Conservation (phyloP, 257 asterid species). For the Solanum clarkiae region DNA sequence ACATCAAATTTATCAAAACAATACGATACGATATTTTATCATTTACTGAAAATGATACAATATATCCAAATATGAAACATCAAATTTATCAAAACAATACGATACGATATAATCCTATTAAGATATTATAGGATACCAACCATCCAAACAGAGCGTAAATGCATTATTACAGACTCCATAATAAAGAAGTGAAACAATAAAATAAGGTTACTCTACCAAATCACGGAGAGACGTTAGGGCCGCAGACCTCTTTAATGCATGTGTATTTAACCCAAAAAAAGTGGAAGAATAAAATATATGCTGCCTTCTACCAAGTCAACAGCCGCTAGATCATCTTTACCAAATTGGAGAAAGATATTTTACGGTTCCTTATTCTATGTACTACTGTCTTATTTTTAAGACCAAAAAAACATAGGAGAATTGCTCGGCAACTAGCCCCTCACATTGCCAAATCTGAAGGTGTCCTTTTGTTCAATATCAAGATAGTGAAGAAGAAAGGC, state of each 20-base stretch:
- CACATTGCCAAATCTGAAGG: background rate
- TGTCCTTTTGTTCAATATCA: background rate
- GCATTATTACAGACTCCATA: background rate
- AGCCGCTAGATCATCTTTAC: background rate
- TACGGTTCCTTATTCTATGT: background rate
- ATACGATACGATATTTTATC: background rate
- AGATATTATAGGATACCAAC: background rate
- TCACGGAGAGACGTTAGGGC: background rate
- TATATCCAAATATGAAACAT: background rate
- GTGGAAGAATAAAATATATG: background rate
- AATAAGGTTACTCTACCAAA: background rate
- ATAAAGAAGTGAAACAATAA: background rate
- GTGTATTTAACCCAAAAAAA: too few species aligned
- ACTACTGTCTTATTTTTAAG: background rate
- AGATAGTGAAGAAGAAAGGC: background rate
- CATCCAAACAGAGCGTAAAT: background rate
- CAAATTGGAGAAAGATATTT: background rate
- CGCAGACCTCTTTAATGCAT: background rate
- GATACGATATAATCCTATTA: background rate
- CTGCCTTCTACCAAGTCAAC: background rate
- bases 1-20: background rate
- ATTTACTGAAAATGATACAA: background rate
- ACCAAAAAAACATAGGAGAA: background rate
- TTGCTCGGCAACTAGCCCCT: background rate
- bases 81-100: background rate